A percentile compares a stretch with the other conserved stretches of the same genome.
phyloP scores from a whole-genome alignment of 78 protist species.

The Dictyostelium purpureum region DNA sequence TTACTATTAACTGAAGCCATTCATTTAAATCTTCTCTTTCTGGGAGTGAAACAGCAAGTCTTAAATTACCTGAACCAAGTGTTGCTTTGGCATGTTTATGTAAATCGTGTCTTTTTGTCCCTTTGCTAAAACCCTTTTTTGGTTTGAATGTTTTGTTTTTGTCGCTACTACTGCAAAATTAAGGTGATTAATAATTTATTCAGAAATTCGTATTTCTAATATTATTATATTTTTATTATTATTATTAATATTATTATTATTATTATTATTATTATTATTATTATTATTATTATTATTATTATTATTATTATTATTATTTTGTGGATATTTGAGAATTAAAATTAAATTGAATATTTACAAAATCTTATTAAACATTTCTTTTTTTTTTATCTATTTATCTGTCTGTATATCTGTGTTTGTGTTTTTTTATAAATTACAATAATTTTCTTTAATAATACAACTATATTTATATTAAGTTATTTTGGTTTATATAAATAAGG shows the following conservation, averaged over 20 bases:
- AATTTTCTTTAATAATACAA: too few species aligned
- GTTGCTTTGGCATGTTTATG: slow-evolving; percentile 81
- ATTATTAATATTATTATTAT: background rate
- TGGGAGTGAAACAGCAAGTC: slow-evolving; percentile 84
- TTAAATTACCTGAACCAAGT: slow-evolving; percentile 78
- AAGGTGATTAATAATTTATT: background rate
- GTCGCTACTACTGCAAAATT: slow-evolving; percentile 47
- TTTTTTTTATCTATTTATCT: too few species aligned
- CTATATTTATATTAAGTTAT: too few species aligned
- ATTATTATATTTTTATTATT: background rate
- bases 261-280: background rate
- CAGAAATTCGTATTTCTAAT: background rate
- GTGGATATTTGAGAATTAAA: too few species aligned
- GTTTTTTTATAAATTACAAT: too few species aligned
- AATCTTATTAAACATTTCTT: too few species aligned
- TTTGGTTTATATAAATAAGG: too few species aligned
- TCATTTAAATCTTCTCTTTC: slow-evolving; percentile 88
- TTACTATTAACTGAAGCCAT: slow-evolving; percentile 88
- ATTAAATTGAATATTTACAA: too few species aligned
- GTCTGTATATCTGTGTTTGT: too few species aligned
- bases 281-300: background rate
- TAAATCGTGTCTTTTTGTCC: slow-evolving; percentile 74
- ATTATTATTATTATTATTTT: too few species aligned
- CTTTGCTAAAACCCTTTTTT: slow-evolving; percentile 69
- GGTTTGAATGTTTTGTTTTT: slow-evolving; percentile 81